Base-by-base conservation (phyloP, 371 early-diverging fungal genomes). In the Funneliformis caledonium region DNA sequence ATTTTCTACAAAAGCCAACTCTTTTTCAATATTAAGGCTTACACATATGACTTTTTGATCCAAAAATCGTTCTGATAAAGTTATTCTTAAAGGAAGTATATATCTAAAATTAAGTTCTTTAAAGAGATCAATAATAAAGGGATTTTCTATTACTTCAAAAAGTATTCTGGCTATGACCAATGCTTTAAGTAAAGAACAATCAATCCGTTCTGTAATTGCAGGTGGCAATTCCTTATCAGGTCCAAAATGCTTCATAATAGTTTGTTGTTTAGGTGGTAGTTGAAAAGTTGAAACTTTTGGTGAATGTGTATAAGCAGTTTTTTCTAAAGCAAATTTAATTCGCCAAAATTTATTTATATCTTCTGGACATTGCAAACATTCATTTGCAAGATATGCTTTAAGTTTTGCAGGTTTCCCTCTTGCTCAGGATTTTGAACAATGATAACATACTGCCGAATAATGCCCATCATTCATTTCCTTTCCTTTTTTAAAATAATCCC, bases 61-160 rank as follows among this genome's bases (percentile, higher is more conserved):
- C 37, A 65, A 65, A 5, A 65, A 33, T 26, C 33, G 1, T 33
- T 37, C 8, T 33, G 65, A 65, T 33, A 65, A 37, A 26, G 19
- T 65, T 43, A 7, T 2, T 7, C 4, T 2, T n/a, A 19, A 69
- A 19, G 42, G 45, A 43, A 9, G 10, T 11, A 19, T 69, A 69
- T 67, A 45, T 37, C 45, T 19, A 6, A 45, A 8, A 69, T 43
- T 69, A 6, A 43, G 19, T 16, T 16, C 12, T 33, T 11, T 26
- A 69, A 69, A 69, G 9, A 69, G 43, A n/a, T 69, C 69, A 43
- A 69, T 45, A 16, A 69, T 6, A 16, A 42, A 69, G 6, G 69
- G 45, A 69, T 69, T 69, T 69, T 69, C 9, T 4, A 43, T 69
- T 7, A 70, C 48, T 19, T 1, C 16, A n/a, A 45, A 70, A 14